These are phyloP conservation scores for Litchi chinensis DNA, from an alignment of 345 rosid genomes.

Conservation along the genomic window DNA sequence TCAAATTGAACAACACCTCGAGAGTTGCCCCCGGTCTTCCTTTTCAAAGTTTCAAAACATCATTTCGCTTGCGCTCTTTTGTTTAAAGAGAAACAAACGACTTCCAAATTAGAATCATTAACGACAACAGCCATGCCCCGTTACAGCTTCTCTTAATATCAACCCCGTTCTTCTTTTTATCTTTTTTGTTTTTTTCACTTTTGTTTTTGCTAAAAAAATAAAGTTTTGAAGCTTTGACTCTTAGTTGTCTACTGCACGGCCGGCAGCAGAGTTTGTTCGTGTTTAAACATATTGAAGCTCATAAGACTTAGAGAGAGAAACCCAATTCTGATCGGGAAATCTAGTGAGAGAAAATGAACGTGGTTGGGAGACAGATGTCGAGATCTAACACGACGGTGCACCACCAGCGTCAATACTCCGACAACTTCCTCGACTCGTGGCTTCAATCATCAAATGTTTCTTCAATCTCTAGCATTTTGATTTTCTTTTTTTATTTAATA, in stretches of 20 bases:
- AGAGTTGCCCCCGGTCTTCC: constrained; percentile 5
- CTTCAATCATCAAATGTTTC: constrained; percentile 37
- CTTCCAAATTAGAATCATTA: background rate
- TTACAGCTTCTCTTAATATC: background rate
- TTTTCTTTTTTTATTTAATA: background rate
- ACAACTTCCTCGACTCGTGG: constrained; percentile 51
- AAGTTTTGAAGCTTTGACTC: background rate
- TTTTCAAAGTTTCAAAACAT: constrained; percentile 21
- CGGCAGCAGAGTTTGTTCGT: background rate
- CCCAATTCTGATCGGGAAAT: background rate
- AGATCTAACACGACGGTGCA: constrained; percentile 46
- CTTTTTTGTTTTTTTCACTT: no score
- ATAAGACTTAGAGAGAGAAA: background rate
- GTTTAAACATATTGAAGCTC: background rate
- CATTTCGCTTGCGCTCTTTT: background rate
- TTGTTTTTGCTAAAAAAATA: background rate
- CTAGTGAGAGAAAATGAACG: constrained; percentile 33
- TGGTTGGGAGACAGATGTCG: constrained; percentile 45
- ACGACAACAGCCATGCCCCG: background rate
- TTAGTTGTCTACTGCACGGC: background rate
- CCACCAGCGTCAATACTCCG: constrained; percentile 59
- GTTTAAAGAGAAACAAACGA: constrained; percentile 3
- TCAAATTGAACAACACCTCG: constrained; percentile 6
- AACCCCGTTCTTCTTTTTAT: background rate
- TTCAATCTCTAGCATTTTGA: background rate